A percentile compares a stretch with the other conserved stretches of the same genome.
These are phyloP conservation scores for Kodamaea sagamina DNA, from an alignment of 805 yeast species.

Conservation along the genomic window DNA sequence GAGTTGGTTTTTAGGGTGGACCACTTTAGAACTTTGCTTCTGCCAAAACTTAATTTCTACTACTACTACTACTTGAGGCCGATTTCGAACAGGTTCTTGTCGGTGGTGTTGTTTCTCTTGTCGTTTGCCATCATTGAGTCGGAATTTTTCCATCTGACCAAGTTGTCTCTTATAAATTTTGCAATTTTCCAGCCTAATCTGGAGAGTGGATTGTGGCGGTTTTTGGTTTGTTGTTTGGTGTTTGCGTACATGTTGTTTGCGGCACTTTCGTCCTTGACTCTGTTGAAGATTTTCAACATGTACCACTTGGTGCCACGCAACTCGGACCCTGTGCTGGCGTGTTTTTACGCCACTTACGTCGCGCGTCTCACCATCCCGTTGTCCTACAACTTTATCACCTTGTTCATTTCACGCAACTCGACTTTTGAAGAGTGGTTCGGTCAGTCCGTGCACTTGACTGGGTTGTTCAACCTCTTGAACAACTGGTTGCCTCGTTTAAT, in stretches of 20 bases:
- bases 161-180: conserved; percentile 59
- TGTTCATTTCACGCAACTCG: conserved; percentile 53
- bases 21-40: conserved; percentile 20
- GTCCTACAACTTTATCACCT: conserved; percentile 73
- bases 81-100: conserved; percentile 39
- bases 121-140: conserved; percentile 67
- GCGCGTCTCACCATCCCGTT: conserved; percentile 82
- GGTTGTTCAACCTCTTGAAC: conserved; percentile 70
- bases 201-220: conserved; percentile 28
- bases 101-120: conserved; percentile 43
- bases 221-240: conserved; percentile 42
- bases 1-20: conserved; percentile 24
- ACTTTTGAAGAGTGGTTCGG: conserved; percentile 76
- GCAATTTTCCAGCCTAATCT: conserved; percentile 36
- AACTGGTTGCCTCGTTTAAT: conserved; percentile 75
- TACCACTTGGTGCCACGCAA: conserved; percentile 72
- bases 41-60: conserved; percentile 45
- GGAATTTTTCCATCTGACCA: conserved; percentile 72
- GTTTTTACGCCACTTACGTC: conserved; percentile 78
- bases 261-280: conserved; percentile 65
- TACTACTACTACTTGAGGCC: conserved; percentile 51
- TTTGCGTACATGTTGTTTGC: conserved; percentile 69
- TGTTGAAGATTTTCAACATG: conserved; percentile 68
- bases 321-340: conserved; percentile 72
- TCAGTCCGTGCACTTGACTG: conserved; percentile 70